Conservation (phyloP, 2,329 filamentous ascomycete species). For the Botrytis squamosa region DNA sequence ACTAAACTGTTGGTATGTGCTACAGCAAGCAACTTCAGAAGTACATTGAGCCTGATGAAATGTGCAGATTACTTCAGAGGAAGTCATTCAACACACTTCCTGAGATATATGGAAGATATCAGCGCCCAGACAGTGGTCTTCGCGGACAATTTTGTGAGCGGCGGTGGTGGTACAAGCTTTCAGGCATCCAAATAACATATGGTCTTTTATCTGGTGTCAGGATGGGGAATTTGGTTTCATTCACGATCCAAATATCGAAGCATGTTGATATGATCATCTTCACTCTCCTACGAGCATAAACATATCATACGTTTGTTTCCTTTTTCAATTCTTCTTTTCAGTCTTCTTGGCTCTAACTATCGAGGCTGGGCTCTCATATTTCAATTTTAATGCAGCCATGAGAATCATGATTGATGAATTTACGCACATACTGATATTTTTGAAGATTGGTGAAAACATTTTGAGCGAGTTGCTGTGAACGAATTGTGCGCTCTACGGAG, state of each 20-base stretch:
- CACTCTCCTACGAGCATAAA: background rate
- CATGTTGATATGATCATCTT: background rate
- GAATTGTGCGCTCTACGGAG: background rate
- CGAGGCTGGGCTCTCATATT: background rate
- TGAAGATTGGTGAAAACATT: background rate
- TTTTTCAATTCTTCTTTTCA: slow-evolving; percentile 2
- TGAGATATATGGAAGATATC: background rate
- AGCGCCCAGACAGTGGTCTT: background rate
- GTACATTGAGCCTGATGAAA: slow-evolving; percentile 5
- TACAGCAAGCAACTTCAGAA: background rate
- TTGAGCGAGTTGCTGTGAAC: background rate
- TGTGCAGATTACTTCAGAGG: background rate
- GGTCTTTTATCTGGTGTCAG: background rate
- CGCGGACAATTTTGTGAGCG: background rate
- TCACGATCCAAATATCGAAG: background rate
- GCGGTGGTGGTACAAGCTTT: background rate
- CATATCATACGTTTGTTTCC: slow-evolving; percentile 1
- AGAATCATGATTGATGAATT: slow-evolving; percentile 18
- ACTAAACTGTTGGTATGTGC: slow-evolving; percentile 13
- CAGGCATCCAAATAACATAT: background rate
- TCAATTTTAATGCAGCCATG: slow-evolving; percentile 16
- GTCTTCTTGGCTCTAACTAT: background rate
- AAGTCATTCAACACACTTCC: background rate
- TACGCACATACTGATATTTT: background rate
- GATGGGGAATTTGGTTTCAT: background rate